Conservation (phyloP, 257 asterid species). For the Handroanthus guayacan region DNA sequence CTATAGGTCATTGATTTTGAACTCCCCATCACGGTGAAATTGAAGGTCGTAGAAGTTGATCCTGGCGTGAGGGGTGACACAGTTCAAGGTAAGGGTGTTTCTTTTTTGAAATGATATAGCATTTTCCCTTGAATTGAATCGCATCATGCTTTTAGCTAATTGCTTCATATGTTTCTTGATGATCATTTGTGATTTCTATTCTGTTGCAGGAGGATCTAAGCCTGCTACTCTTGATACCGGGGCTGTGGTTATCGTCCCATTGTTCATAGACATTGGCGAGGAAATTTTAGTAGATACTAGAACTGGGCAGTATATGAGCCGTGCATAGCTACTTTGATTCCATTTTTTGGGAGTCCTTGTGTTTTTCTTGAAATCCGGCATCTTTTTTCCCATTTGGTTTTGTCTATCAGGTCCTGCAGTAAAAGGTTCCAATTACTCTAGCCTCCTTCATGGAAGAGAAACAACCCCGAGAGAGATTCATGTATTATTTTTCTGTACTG, state of each 20-base stretch:
- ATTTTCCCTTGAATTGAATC: background rate
- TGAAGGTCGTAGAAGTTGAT: slow-evolving; percentile 84
- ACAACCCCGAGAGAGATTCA: slow-evolving; percentile 3
- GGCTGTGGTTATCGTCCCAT: slow-evolving; percentile 86
- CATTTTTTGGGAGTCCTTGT: slow-evolving; percentile 19
- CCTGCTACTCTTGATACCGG: slow-evolving; percentile 92
- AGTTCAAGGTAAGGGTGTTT: slow-evolving; percentile 76
- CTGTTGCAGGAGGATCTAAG: slow-evolving; percentile 85
- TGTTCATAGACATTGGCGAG: slow-evolving; percentile 71
- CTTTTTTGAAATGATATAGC: background rate
- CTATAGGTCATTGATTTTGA: slow-evolving; percentile 92
- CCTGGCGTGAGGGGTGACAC: slow-evolving; percentile 99
- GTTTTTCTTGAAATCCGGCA: slow-evolving; percentile 25
- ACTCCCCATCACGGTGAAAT: slow-evolving; percentile 90
- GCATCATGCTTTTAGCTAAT: background rate
- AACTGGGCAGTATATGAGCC: slow-evolving; percentile 96
- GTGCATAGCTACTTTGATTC: slow-evolving; percentile 57
- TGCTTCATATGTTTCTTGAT: slow-evolving; percentile 9
- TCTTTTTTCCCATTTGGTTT: slow-evolving; percentile 30
- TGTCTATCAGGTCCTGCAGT: background rate
- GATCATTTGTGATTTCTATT: slow-evolving; percentile 25
- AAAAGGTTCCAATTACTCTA: slow-evolving; percentile 23
- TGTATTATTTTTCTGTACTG: slow-evolving; percentile 1
- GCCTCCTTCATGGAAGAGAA: slow-evolving; percentile 23
- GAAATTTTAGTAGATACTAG: slow-evolving; percentile 84